These are phyloP conservation scores for Hymenoscyphus infarciens DNA, from an alignment of 2,329 filamentous ascomycete species.

Conservation along the genomic window DNA sequence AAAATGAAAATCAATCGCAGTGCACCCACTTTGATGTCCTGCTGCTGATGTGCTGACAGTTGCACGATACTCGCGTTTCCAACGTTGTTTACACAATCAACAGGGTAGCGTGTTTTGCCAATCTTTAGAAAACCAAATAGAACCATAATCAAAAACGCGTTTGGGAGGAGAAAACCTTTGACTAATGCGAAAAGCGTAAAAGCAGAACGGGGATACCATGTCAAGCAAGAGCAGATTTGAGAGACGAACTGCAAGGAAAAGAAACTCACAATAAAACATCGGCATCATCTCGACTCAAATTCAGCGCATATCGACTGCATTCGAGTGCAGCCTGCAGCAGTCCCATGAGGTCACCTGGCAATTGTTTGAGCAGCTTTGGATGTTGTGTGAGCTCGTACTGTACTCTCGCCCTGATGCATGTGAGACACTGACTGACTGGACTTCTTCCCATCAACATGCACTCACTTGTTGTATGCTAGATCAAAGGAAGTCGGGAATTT, in stretches of 20 bases:
- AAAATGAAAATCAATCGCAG: neutral
- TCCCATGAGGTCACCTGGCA: constrained; percentile 45
- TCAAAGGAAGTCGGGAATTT: constrained; percentile 63
- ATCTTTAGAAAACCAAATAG: neutral
- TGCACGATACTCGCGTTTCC: neutral
- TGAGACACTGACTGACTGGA: constrained; percentile 15
- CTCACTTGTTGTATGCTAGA: constrained; percentile 71
- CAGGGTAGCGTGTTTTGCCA: neutral
- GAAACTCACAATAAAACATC: constrained; percentile 57
- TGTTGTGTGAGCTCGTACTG: constrained; percentile 69
- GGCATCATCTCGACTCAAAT: constrained; percentile 57
- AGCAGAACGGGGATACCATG: neutral
- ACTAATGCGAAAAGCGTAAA: constrained; percentile 1
- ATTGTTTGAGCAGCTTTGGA: constrained; percentile 54
- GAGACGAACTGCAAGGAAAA: constrained; percentile 5
- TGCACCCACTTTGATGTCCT: neutral
- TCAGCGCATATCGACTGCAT: constrained; percentile 60
- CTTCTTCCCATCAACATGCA: constrained; percentile 13
- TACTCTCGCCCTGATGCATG: constrained; percentile 54
- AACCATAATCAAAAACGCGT: neutral
- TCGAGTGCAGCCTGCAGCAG: constrained; percentile 57
- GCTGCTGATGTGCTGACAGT: neutral
- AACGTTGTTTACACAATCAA: neutral
- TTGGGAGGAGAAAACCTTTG: neutral
- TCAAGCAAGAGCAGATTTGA: neutral